Conservation (phyloP, 495 filamentous ascomycete species). For the Penicillium subrubescens region DNA sequence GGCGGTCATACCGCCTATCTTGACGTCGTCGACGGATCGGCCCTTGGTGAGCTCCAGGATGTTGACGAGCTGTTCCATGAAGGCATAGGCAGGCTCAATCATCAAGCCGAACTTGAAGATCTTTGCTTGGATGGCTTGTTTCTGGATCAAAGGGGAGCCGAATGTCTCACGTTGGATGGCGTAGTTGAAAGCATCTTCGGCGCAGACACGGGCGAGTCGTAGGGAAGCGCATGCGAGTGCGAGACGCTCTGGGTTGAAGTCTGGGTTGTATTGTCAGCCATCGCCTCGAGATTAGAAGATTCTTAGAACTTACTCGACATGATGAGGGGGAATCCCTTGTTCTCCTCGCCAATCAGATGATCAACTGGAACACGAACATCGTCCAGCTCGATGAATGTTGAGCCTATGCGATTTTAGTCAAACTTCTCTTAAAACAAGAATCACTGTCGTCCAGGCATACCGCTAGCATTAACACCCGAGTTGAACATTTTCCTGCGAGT, state of each 20-base stretch:
- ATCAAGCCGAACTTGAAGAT: constrained; percentile 51
- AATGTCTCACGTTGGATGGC: constrained; percentile 53
- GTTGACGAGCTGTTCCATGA: constrained; percentile 50
- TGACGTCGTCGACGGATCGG: constrained; percentile 36
- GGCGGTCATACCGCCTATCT: constrained; percentile 52
- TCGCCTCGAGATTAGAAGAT: neutral
- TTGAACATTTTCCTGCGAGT: constrained; percentile 76
- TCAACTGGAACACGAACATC: constrained; percentile 48
- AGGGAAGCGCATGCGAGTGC: constrained; percentile 44
- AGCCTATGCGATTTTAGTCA: too few species aligned
- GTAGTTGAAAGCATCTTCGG: constrained; percentile 52
- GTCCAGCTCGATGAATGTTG: constrained; percentile 52
- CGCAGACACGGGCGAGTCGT: constrained; percentile 49
- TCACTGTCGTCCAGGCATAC: too few species aligned
- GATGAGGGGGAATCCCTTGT: constrained; percentile 51
- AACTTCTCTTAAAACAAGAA: too few species aligned
- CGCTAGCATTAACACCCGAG: constrained; percentile 57
- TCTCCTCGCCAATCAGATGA: constrained; percentile 48
- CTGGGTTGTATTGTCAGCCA: constrained; percentile 18
- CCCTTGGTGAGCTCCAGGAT: constrained; percentile 47
- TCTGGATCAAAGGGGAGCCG: constrained; percentile 48
- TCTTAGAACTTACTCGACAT: constrained; percentile 45
- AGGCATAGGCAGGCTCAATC: constrained; percentile 52
- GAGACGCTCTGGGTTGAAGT: constrained; percentile 53
- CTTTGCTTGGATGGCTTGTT: constrained; percentile 49